Evolutionary conservation across 768 basidiomycete species (phyloP), one percentile per base, ranked within the genome.

Genomic region (Lentinula sp.): DNA sequence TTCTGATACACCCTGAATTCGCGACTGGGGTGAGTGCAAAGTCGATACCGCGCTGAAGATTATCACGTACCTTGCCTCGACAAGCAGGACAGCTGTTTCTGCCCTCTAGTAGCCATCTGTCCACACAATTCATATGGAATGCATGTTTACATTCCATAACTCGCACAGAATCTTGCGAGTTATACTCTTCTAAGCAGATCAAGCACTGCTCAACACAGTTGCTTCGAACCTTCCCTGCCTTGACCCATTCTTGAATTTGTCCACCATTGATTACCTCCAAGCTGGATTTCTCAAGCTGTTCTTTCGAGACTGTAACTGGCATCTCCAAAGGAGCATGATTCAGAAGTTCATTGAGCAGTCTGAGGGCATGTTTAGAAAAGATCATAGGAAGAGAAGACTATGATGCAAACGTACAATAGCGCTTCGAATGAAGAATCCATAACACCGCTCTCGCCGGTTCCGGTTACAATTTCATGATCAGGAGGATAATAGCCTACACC

Each of bases 1-100:
- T 46, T 52, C 59, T 13, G 48, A 50, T 7, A 60, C 50, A 52
- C 59, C 59, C 59, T 60, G 6, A 15, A 28, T 9, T 43, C 37
- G 23, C 23, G 15, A 56, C 13, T 15, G 39, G 10, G 4, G 45
- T 42, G 2, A 51, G 34, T 59, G 35, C 2, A 32, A 51, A 35
- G 28, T 16, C 10, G 9, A 43, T 42, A 40, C 16, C 37, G 28
- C 11, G 9, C 13, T 13, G 8, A 32, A 9, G 39, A 52, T 15
- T 6, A 48, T 48, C 21, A 68, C 81, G 40, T 57, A 88, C 89
- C 78, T 82, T 87, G 37, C 85, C 80, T 54, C 95, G 87, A 75
- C 95, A 97, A 6, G 92, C 92, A 37, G 95, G 95, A 71, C 95
- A 97, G 61, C 92, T 93, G 67, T 97, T 97, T 60, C 86, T 80